These are phyloP conservation scores for Colletotrichum simmondsii DNA, from an alignment of 2,329 filamentous ascomycete species.

Conservation along the genomic window DNA sequence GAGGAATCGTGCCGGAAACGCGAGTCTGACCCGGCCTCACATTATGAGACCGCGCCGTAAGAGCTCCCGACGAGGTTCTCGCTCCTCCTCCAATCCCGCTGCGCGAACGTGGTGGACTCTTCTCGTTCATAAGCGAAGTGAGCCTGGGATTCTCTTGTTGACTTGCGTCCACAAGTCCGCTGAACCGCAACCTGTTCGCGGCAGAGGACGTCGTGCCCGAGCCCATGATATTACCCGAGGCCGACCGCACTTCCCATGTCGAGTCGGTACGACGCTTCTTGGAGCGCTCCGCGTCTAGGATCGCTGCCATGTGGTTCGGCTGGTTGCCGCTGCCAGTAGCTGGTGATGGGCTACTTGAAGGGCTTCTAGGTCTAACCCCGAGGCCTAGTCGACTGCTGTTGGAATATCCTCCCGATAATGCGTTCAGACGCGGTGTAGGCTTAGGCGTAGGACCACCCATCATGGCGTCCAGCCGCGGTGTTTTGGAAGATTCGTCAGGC, in stretches of 20 bases:
- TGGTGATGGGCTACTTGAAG: neutral
- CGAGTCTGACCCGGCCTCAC: neutral
- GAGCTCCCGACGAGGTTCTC: neutral
- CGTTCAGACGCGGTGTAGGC: neutral
- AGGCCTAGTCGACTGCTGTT: neutral
- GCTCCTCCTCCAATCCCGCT: neutral
- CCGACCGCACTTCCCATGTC: conserved; percentile 15
- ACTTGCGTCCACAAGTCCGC: neutral
- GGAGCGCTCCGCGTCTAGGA: conserved; percentile 2
- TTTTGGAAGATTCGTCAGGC: neutral
- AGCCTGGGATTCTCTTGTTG: conserved; percentile 6
- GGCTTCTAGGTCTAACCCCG: neutral
- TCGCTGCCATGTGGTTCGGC: conserved; percentile 7
- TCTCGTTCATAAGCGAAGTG: neutral
- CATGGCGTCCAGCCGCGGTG: neutral
- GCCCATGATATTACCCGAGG: conserved; percentile 3
- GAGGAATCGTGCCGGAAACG: neutral
- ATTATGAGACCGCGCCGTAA: conserved; percentile 15
- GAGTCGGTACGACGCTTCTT: conserved; percentile 8
- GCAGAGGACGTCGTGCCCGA: conserved; percentile 10
- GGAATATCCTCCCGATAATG: neutral
- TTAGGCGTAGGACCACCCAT: neutral
- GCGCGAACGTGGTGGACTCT: neutral
- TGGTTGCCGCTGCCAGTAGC: neutral
- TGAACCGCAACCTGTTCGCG: conserved; percentile 1